Base-by-base conservation (phyloP, 805 yeast genomes). In the Maudiozyma bulderi region DNA sequence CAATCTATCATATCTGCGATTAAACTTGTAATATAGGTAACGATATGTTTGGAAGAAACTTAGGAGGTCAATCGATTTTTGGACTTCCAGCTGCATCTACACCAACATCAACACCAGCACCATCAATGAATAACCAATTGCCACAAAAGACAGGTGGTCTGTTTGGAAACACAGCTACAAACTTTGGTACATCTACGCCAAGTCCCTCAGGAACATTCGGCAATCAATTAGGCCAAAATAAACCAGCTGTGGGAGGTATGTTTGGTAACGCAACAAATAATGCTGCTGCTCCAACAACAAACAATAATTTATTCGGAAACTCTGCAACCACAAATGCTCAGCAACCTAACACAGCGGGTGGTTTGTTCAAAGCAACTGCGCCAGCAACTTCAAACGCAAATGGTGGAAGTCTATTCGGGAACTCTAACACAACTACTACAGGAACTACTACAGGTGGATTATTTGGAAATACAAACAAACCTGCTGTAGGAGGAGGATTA, bases 171-270 rank as follows among this genome's bases (percentile, higher is more conserved):
- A 39, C 51, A 14, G 57, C 50, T 31, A 52, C 50, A 14, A 55
- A 48, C 8, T 50, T 55, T 40, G 56, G 55, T 9, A 52, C 54
- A 7, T 56, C 62, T 5, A 64, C 62, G 1, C 65, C 65, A 45
- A 60, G 60, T 30, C 57, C 68, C 13, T 57, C 66, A 3, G 66
- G 68, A 3, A 43, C 64, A 14, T 64, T 65, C 54, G 65, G 58
- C 9, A 56, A 49, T 34, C 35, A 49, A n/a, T 26, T 31, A n/a
- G 28, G 8, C 31, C 43, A 41, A 47, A 44, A 28, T 47, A 48
- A 47, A 26, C 48, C n/a, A 41, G 48, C 44, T n/a, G 41, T 40
- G 9, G 50, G 50, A 20, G 52, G 49, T 1, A 31, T 53, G 32
- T 48, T 49, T 38, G 51, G 54, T 6, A 50, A 29, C 28, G 15